Evolutionary conservation across 768 basidiomycete species (phyloP), one percentile per base, ranked within the genome.

Genomic region (Boletus patriciae): DNA sequence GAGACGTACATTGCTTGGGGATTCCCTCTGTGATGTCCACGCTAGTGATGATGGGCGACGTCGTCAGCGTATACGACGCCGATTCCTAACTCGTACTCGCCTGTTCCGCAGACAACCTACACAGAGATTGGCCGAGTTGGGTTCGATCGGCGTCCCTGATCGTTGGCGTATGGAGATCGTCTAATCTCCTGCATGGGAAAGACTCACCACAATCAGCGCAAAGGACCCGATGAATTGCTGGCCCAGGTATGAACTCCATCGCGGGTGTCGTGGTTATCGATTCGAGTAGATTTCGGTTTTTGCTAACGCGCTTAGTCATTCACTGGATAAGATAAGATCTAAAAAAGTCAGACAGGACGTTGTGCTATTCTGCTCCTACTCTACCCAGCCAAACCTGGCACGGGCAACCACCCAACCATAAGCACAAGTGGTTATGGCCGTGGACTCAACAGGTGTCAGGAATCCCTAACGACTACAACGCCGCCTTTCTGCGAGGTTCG

Each of bases 1-100:
- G 19, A 50, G n/a, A 69, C 76, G 50, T 50, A 89, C 90, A 85
- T 84, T 92, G 92, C 69, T 94, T 98, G 8, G 95, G 96, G 50
- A 98, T 98, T 15, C 94, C 94, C 70, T 98, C 96, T 1, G 95
- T 98, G 69, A 99, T 96, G 72, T 99, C 97, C 58, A 98, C 86
- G 9, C 91, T 93, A 5, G 40, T 46, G 21, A 29, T 7, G 25
- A 29, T 7, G 25, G 25, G 25, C 25, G 25, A 25, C 25, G 2
- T 46, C 50, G 9, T 59, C 55, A 52, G 31, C 3, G 7, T 29
- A 33, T 34, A 46, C 18, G 8, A 19, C 13, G 45, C 15, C 12
- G 21, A 57, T 49, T n/a, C 0, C n/a, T 38, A 50, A 19, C 56
- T 34, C 6, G 9, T 16, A 73, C 87, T 59, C 69, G 88, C 88